Evolutionary conservation across 768 basidiomycete species (phyloP).

Genomic region (Crepidotus variabilis): DNA sequence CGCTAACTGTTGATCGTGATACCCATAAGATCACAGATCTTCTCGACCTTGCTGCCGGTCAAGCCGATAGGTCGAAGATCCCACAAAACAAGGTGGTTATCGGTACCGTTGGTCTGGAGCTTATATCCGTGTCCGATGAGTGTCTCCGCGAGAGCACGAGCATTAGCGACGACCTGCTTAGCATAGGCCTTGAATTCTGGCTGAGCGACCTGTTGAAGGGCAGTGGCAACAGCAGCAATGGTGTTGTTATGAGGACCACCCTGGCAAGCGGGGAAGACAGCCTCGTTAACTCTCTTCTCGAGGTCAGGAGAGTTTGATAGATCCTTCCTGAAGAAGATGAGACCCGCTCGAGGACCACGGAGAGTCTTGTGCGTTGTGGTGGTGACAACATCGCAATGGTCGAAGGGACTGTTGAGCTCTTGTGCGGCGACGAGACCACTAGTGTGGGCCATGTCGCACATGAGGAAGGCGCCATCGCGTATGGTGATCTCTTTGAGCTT

Average conservation of each 20-base stretch:
- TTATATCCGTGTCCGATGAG: constrained; percentile 85
- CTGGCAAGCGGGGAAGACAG: constrained; percentile 99
- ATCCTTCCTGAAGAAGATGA: constrained; percentile 98
- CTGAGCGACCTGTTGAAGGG: constrained; percentile 86
- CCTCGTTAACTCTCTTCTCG: constrained; percentile 96
- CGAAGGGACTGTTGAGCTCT: constrained; percentile 88
- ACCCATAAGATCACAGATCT: constrained; percentile 93
- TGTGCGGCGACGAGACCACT: constrained; percentile 92
- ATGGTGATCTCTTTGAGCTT: constrained; percentile 77
- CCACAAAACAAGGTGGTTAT: constrained; percentile 98
- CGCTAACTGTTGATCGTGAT: constrained; percentile 92
- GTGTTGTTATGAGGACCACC: constrained; percentile 99
- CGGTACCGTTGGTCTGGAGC: constrained; percentile 94
- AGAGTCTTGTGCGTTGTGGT: constrained; percentile 99
- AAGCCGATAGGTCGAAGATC: constrained; percentile 92
- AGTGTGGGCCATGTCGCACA: constrained; percentile 98
- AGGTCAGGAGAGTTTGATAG: constrained; percentile 77
- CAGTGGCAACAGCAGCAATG: constrained; percentile 91
- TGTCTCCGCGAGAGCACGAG: constrained; percentile 66
- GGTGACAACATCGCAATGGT: constrained; percentile 95
- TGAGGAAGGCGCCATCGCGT: constrained; percentile 86
- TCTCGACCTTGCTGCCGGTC: constrained; percentile 98
- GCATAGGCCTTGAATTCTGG: constrained; percentile 92
- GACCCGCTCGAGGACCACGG: constrained; percentile 94
- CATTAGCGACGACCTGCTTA: constrained; percentile 90